Evolutionary conservation across 2,329 filamentous ascomycete genomes (phyloP), one percentile per base, ranked within the genome.

Genomic region (Neophaeococcomyces aloes): DNA sequence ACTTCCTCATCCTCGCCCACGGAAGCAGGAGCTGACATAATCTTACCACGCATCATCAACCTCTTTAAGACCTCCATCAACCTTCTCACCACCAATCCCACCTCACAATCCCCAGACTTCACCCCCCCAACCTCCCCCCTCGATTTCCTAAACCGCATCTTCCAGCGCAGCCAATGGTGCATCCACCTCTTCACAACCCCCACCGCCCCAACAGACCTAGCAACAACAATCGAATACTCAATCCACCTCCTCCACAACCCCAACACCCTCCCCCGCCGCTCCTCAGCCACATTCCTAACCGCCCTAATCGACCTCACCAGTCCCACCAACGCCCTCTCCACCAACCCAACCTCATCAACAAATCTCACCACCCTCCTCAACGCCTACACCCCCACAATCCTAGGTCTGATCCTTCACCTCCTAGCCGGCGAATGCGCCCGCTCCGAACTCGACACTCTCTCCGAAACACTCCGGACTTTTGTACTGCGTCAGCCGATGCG

Each of bases 191-290:
- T 68, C 27, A 29, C 13, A 21, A 37, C 15, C 11, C 17, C 44
- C 10, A 19, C 35, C 14, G 57, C 66, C 7, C 48, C 68, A 10
- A 60, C 65, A 18, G 23, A 33, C 3, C 8, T 41, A 17, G 17
- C 17, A 10, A 21, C 38, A 7, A 21, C 34, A 13, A 5, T 41
- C 17, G 29, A 41, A 13, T 41, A 32, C 30, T 65, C 68, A 46
- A 64, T 61, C 3, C 58, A 67, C n/a, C 49, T 61, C 15, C 58
- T 63, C 13, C 54, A 69, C 29, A 61, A 61, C 33, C 58, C 62
- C 0, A 66, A 70, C 29, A 64, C 65, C 7, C 57, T 70, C 11
- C 65, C 66, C n/a, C 63, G 69, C n/a, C 65, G 66, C 14, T 65
- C 66, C 21, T 62, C 65, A 3, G 62, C 65, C 27, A 55, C 59